phyloP scores from a whole-genome alignment of 192 early-diverging fungal species.

The Piromyces finnis region DNA sequence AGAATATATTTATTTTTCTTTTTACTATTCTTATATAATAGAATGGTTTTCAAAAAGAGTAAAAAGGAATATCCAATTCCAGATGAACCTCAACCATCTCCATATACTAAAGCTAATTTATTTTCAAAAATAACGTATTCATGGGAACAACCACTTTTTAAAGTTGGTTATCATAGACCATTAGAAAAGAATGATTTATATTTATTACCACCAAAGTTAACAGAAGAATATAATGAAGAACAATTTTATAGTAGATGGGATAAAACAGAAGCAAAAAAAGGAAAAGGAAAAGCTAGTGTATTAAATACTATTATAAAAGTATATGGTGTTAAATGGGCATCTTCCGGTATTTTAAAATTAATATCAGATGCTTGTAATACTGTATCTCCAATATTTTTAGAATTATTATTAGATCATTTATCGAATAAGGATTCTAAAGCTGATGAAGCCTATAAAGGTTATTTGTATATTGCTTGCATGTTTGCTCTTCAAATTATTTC shows the following conservation, averaged over 20 bases:
- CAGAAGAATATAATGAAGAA: neutral
- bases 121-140: neutral
- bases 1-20: no score
- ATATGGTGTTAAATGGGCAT: neutral
- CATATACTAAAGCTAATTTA: neutral
- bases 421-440: neutral
- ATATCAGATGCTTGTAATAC: neutral
- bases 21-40: no score
- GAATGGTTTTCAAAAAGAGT: neutral
- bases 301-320: neutral
- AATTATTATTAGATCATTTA: neutral
- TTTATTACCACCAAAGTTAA: neutral
- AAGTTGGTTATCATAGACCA: neutral
- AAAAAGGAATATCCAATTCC: neutral
- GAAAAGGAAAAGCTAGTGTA: neutral
- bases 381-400: neutral
- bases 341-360: neutral
- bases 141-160: neutral
- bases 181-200: neutral
- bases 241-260: neutral
- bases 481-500: constrained; percentile 8
- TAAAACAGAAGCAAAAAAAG: neutral
- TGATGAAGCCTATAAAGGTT: neutral
- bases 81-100: neutral
- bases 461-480: neutral